Percentiles rank a stretch among this genome's conserved stretches.
Conservation (phyloP, 257 asterid genomes). For the Solanum piurae region DNA sequence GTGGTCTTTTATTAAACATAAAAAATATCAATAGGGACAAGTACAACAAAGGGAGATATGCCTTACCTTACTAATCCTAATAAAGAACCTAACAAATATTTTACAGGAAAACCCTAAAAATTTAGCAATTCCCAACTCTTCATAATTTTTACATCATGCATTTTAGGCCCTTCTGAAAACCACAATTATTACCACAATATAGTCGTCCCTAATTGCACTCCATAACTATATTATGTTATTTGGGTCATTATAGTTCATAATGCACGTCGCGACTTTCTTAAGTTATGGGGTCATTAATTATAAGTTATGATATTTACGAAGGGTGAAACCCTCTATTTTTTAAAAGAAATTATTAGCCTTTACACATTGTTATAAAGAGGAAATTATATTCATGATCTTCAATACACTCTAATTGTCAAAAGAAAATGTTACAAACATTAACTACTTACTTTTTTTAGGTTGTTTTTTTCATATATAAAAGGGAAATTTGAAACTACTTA, state of each 20-base stretch:
- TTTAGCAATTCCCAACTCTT: not conserved
- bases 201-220: not conserved
- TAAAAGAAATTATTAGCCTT: too few relatives aligned
- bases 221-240: not conserved
- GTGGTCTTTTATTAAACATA: too few relatives aligned
- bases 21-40: too few relatives aligned
- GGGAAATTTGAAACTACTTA: not conserved
- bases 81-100: too few relatives aligned
- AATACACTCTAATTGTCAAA: not conserved
- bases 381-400: not conserved
- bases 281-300: not conserved
- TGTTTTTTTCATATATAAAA: too few relatives aligned
- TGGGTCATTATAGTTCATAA: not conserved
- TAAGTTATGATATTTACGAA: not conserved
- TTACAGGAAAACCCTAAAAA: not conserved
- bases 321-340: not conserved
- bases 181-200: too few relatives aligned
- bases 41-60: too few relatives aligned
- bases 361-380: not conserved
- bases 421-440: not conserved
- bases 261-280: not conserved
- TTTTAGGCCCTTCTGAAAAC: not conserved
- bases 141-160: not conserved
- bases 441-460: too few relatives aligned
- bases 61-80: too few relatives aligned